Evolutionary conservation across 192 early-diverging fungal species (phyloP), one percentile per base, ranked within the genome.

Genomic region (Powellomyces hirtus): DNA sequence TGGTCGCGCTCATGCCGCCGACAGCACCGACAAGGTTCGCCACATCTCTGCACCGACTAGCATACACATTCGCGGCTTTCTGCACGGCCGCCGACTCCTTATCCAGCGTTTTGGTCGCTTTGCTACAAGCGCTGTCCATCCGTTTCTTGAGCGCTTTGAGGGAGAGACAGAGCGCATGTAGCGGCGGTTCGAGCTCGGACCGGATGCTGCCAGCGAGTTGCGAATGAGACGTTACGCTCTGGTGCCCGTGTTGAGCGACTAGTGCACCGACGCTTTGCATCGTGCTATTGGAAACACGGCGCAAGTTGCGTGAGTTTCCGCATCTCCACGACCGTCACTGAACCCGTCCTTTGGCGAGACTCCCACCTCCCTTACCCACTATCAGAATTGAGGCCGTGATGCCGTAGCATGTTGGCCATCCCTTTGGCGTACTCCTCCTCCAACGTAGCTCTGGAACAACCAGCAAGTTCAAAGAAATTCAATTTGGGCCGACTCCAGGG

Each of bases 381-480:
- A 14, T 31, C 53, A 16, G 53, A 16, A 18, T 16, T 27, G 5
- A 56, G 29, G 5, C 4, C 29, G 33, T 56, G 53, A 16, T 16
- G 4, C 29, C 33, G 18, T 16, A 56, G 24, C 29, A 56, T 56
- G 53, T 3, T 29, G 29, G 53, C 53, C 53, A 56, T 7, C 6
- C 53, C 53, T 29, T 56, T 56, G 18, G 53, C 53, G 29, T 56
- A 56, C 6, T 56, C 53, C 29, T 56, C 53, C 31, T 56, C 53
- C 16, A 56, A 34, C 6, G 53, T 18, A 27, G 53, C 53, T 30
- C 53, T 56, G 26, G 26, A 27, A 24, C 51, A 16, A 24, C 14
- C 14, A 49, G n/a, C 4, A 14, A 42, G 18, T 11, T 18, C 8
- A 42, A 42, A 42, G 18, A 42, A 42, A 42, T n/a, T n/a, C n/a